phyloP scores from a whole-genome alignment of 1,284 basidiomycete species.

The Mycena citricolor region DNA sequence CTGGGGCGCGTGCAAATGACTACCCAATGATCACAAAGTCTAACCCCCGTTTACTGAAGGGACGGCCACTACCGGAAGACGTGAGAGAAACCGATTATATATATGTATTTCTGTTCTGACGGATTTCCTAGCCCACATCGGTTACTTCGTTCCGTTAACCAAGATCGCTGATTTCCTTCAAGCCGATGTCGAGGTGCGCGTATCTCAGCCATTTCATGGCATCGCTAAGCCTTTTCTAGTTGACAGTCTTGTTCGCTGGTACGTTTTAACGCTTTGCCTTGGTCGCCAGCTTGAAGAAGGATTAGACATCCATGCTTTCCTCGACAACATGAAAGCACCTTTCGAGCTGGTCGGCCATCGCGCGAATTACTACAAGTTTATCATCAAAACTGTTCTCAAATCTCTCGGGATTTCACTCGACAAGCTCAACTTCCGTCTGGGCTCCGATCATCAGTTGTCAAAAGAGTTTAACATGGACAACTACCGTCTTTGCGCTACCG shows the following conservation, averaged over 20 bases:
- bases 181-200: slow-evolving; percentile 77
- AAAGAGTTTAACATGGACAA: slow-evolving; percentile 95
- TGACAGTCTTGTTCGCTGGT: slow-evolving; percentile 91
- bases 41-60: slow-evolving; percentile 47
- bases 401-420: slow-evolving; percentile 91
- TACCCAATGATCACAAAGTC: slow-evolving; percentile 8
- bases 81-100: slow-evolving; percentile 50
- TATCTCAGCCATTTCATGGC: neutral
- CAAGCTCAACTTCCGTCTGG: slow-evolving; percentile 83
- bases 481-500: slow-evolving; percentile 86
- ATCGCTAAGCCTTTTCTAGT: slow-evolving; percentile 39
- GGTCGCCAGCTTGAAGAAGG: slow-evolving; percentile 5
- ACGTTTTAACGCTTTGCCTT: slow-evolving; percentile 27
- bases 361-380: slow-evolving; percentile 86
- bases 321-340: slow-evolving; percentile 97
- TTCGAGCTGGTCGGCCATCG: slow-evolving; percentile 90
- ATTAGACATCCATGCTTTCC: slow-evolving; percentile 93
- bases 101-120: slow-evolving; percentile 8
- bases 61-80: slow-evolving; percentile 91
- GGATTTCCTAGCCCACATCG: slow-evolving; percentile 80
- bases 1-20: slow-evolving; percentile 68
- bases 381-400: slow-evolving; percentile 83
- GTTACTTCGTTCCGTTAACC: slow-evolving; percentile 93
- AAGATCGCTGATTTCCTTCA: slow-evolving; percentile 97
- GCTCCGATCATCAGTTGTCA: slow-evolving; percentile 90